Evolutionary conservation across 1,139 yeast species (phyloP).

Genomic region (Sugiyamaella japonica): DNA sequence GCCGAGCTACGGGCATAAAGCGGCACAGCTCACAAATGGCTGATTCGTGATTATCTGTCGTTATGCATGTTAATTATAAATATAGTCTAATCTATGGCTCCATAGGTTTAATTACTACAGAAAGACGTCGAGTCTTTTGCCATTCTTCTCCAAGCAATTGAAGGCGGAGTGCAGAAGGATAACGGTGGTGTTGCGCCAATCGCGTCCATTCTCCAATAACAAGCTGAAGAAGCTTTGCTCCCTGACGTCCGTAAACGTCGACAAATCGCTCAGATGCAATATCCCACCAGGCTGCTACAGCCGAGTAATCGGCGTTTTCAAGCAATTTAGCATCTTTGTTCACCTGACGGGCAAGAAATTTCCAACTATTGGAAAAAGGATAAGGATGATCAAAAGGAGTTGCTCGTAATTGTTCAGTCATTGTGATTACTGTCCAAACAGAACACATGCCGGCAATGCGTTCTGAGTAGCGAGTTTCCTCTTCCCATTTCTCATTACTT

Average conservation of each 20-base stretch:
- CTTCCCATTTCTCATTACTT: slow-evolving; percentile 68
- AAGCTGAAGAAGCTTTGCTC: slow-evolving; percentile 55
- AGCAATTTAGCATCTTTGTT: slow-evolving; percentile 55
- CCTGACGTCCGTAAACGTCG: slow-evolving; percentile 67
- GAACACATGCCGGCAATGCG: slow-evolving; percentile 83
- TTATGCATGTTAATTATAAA: too few species aligned
- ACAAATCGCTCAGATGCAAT: slow-evolving; percentile 62
- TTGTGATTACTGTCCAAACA: slow-evolving; percentile 72
- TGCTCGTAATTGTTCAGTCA: slow-evolving; percentile 25
- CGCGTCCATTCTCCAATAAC: slow-evolving; percentile 53
- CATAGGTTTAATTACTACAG: slow-evolving; percentile 6
- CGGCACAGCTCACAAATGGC: too few species aligned
- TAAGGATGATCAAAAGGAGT: slow-evolving; percentile 48
- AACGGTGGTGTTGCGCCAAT: slow-evolving; percentile 50
- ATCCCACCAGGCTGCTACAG: slow-evolving; percentile 92
- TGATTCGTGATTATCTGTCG: too few species aligned
- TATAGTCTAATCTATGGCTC: neutral
- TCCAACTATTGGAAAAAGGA: slow-evolving; percentile 63
- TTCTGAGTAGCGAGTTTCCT: slow-evolving; percentile 72
- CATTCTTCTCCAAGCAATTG: slow-evolving; percentile 78
- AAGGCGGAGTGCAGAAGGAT: slow-evolving; percentile 77
- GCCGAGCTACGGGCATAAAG: too few species aligned
- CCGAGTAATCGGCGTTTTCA: slow-evolving; percentile 68
- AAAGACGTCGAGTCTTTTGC: slow-evolving; percentile 44
- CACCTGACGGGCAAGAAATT: slow-evolving; percentile 63